A percentile compares a stretch with the other conserved stretches of the same genome.
These are phyloP conservation scores for Suillus bovinus DNA, from an alignment of 768 basidiomycete species.

Conservation along the genomic window DNA sequence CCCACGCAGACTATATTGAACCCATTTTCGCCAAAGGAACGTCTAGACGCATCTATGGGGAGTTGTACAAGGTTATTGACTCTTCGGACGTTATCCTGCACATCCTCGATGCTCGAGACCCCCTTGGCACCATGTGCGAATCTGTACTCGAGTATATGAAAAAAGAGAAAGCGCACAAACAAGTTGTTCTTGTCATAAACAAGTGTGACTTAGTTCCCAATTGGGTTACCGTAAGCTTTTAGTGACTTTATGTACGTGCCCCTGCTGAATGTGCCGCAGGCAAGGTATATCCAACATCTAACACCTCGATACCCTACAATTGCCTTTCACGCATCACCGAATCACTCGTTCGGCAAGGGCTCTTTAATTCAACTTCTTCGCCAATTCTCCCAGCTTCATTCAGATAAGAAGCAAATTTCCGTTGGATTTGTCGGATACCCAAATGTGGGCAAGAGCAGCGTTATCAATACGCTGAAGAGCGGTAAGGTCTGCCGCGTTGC, in stretches of 20 bases:
- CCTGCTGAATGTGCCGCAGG: conserved; percentile 44
- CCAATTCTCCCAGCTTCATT: conserved; percentile 95
- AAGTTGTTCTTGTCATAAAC: conserved; percentile 94
- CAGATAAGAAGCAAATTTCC: conserved; percentile 99
- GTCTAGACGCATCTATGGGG: conserved; percentile 93
- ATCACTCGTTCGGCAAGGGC: conserved; percentile 99
- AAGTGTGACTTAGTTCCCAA: conserved; percentile 98
- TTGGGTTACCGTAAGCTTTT: conserved; percentile 88
- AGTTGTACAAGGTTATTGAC: conserved; percentile 98
- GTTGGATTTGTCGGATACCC: conserved; percentile 98
- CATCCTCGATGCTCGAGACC: conserved; percentile 93
- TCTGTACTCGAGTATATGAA: conserved; percentile 89
- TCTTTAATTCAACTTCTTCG: conserved; percentile 95
- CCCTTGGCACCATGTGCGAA: conserved; percentile 92
- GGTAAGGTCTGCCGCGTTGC: conserved; percentile 97
- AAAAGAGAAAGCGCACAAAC: conserved; percentile 98
- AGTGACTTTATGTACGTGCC: background rate
- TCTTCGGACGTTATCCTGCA: conserved; percentile 97
- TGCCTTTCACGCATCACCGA: conserved; percentile 98
- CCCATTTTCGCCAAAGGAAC: conserved; percentile 96
- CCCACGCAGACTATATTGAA: conserved; percentile 80
- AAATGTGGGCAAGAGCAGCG: conserved; percentile 95
- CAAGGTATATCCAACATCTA: conserved; percentile 93
- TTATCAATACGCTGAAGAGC: conserved; percentile 98
- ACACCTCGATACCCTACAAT: conserved; percentile 95